phyloP scores from a whole-genome alignment of 768 basidiomycete genomes.

The Russula griseocarnosa region DNA sequence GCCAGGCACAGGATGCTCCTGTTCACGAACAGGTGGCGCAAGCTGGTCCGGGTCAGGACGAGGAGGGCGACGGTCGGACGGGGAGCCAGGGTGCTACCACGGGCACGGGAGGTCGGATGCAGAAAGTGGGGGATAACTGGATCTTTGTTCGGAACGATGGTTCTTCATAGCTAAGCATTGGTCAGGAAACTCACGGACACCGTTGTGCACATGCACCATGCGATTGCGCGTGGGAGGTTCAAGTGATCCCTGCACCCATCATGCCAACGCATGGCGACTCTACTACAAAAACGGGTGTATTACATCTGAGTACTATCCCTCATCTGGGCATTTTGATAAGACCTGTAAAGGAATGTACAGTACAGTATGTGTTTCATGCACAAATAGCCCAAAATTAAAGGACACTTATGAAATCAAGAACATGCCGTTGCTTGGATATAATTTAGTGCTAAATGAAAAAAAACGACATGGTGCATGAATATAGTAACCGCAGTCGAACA shows the following conservation, averaged over 20 bases:
- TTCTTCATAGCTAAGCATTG: slow-evolving; percentile 25
- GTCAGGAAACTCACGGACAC: slow-evolving; percentile 16
- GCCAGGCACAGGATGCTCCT: slow-evolving; percentile 23
- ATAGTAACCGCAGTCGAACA: not conserved
- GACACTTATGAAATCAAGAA: not conserved
- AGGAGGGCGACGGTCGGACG: slow-evolving; percentile 8
- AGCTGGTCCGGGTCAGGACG: slow-evolving; percentile 6
- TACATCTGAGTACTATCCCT: not conserved
- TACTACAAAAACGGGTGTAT: not conserved
- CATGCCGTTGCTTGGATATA: not conserved
- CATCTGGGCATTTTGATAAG: not conserved
- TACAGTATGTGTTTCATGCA: not conserved
- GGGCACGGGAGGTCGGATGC: slow-evolving; percentile 46
- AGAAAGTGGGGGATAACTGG: slow-evolving; percentile 69
- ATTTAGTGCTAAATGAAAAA: not conserved
- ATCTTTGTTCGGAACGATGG: slow-evolving; percentile 49
- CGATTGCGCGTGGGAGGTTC: not conserved
- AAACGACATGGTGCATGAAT: not conserved
- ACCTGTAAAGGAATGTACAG: not conserved
- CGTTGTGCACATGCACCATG: not conserved
- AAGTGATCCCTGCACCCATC: not conserved
- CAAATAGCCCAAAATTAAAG: slow-evolving; percentile 3
- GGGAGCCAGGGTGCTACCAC: not conserved
- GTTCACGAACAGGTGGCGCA: slow-evolving; percentile 8
- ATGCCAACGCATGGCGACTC: not conserved